Base-by-base conservation (phyloP, 352 stramenopile genomes). In the Pseudoperonospora humuli region DNA sequence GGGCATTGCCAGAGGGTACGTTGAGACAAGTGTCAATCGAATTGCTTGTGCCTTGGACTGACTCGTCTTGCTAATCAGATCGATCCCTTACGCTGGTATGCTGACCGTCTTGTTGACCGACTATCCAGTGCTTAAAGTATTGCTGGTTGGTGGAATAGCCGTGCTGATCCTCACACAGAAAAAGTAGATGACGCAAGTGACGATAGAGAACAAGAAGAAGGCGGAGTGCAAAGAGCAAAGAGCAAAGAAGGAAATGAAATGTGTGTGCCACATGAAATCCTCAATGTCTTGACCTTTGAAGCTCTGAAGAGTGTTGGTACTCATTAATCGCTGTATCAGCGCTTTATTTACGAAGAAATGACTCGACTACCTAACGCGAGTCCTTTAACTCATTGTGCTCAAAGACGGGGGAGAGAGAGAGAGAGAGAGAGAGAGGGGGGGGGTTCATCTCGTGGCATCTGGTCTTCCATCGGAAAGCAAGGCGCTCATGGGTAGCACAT, bases 101-200 rank as follows among this genome's bases (percentile, higher is more conserved):
- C 88, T 98, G 7, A 99, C 96, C 7, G 99, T 99, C 64, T 79
- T 98, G 24, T 70, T 99, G 39, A 99, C 99, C 72, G 96, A 99
- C 73, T 99, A 98, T 75, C 96, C 95, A 13, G 79, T 96, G 44
- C 74, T 98, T 48, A 99, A 99, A 75, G 84, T 81, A 39, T 31
- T 86, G 31, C 48, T 88, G 36, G 74, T 93, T 25, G 80, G 75
- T 11, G 67, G 75, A 31, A 90, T 93, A 73, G 80, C 59, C 4
- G 51, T 93, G 32, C 55, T 93, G 9, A 77, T 87, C 17, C 82
- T 93, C 48, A 93, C 80, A 6, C 77, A 90, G 42, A 64, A 76
- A 46, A 77, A 93, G 52, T 89, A 67, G 13, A n/a, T n/a, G n/a
- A n/a, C n/a, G 54, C 87, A 69, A 62, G 23, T 32, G n/a, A 7